These are phyloP conservation scores for Debaryomyces fabryi DNA, from an alignment of 1,139 yeast genomes.

Conservation along the genomic window DNA sequence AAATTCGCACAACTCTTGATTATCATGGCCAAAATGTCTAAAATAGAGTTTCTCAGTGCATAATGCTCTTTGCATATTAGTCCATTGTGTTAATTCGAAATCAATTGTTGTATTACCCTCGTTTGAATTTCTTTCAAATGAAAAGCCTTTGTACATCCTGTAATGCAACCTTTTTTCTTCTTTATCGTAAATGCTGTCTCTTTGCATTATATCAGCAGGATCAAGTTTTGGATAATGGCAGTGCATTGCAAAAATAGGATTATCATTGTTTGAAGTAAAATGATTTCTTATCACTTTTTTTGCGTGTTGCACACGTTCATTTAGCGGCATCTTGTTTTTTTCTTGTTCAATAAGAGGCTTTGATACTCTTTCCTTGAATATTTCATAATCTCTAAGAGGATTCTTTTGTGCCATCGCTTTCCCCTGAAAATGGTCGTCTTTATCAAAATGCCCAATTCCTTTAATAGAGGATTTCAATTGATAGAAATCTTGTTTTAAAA, in stretches of 20 bases:
- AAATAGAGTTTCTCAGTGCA: constrained; percentile 32
- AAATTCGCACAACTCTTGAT: constrained; percentile 30
- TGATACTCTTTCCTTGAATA: constrained; percentile 18
- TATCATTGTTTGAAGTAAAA: not conserved
- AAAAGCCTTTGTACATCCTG: constrained; percentile 32
- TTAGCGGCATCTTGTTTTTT: not conserved
- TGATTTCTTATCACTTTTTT: not conserved
- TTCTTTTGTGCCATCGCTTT: constrained; percentile 47
- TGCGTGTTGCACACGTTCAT: constrained; percentile 4
- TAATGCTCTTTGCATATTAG: constrained; percentile 27
- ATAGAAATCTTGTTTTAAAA: constrained; percentile 43
- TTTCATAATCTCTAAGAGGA: constrained; percentile 32
- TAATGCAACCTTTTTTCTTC: constrained; percentile 29
- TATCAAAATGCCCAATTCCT: constrained; percentile 16
- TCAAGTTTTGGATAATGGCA: constrained; percentile 4
- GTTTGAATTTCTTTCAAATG: constrained; percentile 17
- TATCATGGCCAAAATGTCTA: constrained; percentile 29
- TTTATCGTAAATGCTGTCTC: constrained; percentile 31
- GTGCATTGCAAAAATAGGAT: constrained; percentile 13
- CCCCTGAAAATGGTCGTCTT: constrained; percentile 31
- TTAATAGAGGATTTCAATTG: constrained; percentile 47
- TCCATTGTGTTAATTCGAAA: constrained; percentile 43
- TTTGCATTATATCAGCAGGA: constrained; percentile 21
- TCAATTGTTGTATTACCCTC: constrained; percentile 18
- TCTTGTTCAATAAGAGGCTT: not conserved